Base-by-base conservation (phyloP, 2,329 filamentous ascomycete species). In the Metarhizium brunneum region DNA sequence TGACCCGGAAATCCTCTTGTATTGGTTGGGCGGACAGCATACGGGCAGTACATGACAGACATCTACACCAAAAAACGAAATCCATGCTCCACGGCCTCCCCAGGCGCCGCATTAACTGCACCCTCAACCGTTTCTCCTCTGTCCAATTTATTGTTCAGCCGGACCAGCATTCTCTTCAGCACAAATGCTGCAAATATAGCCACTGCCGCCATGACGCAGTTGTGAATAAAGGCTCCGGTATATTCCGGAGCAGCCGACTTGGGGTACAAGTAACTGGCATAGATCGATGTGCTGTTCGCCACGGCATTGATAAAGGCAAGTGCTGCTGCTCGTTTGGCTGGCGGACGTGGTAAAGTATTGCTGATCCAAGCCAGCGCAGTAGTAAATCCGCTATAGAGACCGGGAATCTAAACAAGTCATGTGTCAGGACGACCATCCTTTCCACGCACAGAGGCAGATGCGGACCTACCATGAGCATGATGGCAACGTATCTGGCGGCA, bases 301-400 rank as follows among this genome's bases (percentile, higher is more conserved):
- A 65, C 57, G 42, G 85, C 84, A 65, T 92, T 92, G 69, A 92
- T 89, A 58, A 86, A 84, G 1, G 87, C 88, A 5, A 92, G 68
- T 0, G 86, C 87, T 0, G 86, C 75, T 1, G 76, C 76, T 57
- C 87, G 80, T 72, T 92, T 92, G 2, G 87, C 84, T 0, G 87
- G 86, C 3, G 89, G 88, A 5, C 88, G 81, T 0, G 88, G 87
- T 53, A 92, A 77, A 1, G 84, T 86, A 65, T 87, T 89, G 50
- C 80, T 83, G 60, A 92, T 90, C 88, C 88, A 94, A 2, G 84
- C 80, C 4, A 89, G 73, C 1, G 78, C 77, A 1, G 88, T 84
- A 0, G 87, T 86, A 64, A 84, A 90, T 50, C 82, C 80, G 1
- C 80, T 78, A 63, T 87, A 88, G 2, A 86, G 73, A 0, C 82